A percentile compares a stretch with the other conserved stretches of the same genome.
These are phyloP conservation scores for Monosporascus sp. DNA, from an alignment of 2,329 filamentous ascomycete genomes.

Conservation along the genomic window DNA sequence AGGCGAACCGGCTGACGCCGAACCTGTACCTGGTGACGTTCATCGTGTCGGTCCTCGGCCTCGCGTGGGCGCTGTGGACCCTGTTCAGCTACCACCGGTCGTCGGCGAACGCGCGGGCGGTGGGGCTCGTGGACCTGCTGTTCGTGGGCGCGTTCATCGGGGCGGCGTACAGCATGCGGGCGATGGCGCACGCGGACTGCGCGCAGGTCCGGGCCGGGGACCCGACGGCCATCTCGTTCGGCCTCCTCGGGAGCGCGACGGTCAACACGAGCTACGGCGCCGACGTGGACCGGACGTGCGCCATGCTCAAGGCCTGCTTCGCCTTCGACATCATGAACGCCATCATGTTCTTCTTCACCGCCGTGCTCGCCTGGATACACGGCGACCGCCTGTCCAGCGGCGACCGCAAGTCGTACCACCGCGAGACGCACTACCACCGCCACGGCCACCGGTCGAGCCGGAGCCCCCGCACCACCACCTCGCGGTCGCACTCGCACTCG, in stretches of 20 bases:
- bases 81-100: constrained; percentile 64
- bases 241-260: constrained; percentile 54
- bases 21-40: constrained; percentile 61
- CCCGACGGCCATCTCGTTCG: constrained; percentile 54
- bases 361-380: constrained; percentile 61
- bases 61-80: constrained; percentile 60
- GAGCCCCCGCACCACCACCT: constrained; percentile 28
- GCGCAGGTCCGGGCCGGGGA: constrained; percentile 46
- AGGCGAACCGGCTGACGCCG: constrained; percentile 54
- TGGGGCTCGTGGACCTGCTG: constrained; percentile 54
- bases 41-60: constrained; percentile 60
- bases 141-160: constrained; percentile 63
- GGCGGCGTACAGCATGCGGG: constrained; percentile 54
- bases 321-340: constrained; percentile 87
- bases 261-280: constrained; percentile 44
- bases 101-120: constrained; percentile 55
- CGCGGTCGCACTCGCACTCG: constrained; percentile 45
- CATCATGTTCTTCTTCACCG: constrained; percentile 75
- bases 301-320: constrained; percentile 88
- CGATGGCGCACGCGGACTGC: constrained; percentile 63
- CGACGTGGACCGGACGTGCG: constrained; percentile 69
- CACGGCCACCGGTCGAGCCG: constrained; percentile 36
- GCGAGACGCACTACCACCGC: constrained; percentile 45
- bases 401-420: constrained; percentile 33
- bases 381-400: constrained; percentile 39